Conservation (phyloP, 164 flowering plant species). For the Aristolochia fimbriata region DNA sequence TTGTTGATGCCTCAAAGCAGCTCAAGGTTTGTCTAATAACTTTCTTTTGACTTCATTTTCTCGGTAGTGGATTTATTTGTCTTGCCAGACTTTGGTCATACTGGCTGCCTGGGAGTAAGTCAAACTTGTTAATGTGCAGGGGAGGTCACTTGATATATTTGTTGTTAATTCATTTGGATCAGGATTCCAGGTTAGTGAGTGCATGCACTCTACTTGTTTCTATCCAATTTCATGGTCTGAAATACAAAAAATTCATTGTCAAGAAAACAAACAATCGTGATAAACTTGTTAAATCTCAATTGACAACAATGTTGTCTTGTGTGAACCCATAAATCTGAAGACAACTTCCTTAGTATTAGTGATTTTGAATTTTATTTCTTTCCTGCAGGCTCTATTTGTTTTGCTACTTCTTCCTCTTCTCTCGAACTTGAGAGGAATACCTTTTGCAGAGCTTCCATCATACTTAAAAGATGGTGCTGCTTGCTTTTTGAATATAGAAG, state of each 20-base stretch:
- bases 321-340: background rate
- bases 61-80: background rate
- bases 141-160: slow-evolving; percentile 25
- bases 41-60: background rate
- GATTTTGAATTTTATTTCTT: slow-evolving; percentile 2
- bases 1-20: slow-evolving; percentile 26
- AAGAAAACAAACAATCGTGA: too few species aligned
- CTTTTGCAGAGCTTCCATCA: slow-evolving; percentile 54
- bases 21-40: slow-evolving; percentile 18
- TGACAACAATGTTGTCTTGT: background rate
- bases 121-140: slow-evolving; percentile 13
- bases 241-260: background rate
- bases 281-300: too few species aligned
- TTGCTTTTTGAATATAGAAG: slow-evolving; percentile 63
- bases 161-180: slow-evolving; percentile 36
- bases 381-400: slow-evolving; percentile 73
- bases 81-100: background rate
- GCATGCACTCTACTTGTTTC: background rate
- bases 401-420: slow-evolving; percentile 69
- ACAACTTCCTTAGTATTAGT: slow-evolving; percentile 4
- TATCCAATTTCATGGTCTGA: background rate
- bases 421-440: slow-evolving; percentile 76
- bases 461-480: slow-evolving; percentile 68
- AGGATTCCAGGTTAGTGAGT: slow-evolving; percentile 25
- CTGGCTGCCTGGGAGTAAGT: background rate